Conservation (phyloP, 2,329 filamentous ascomycete species). For the Torrubiellomyces zombiae region DNA sequence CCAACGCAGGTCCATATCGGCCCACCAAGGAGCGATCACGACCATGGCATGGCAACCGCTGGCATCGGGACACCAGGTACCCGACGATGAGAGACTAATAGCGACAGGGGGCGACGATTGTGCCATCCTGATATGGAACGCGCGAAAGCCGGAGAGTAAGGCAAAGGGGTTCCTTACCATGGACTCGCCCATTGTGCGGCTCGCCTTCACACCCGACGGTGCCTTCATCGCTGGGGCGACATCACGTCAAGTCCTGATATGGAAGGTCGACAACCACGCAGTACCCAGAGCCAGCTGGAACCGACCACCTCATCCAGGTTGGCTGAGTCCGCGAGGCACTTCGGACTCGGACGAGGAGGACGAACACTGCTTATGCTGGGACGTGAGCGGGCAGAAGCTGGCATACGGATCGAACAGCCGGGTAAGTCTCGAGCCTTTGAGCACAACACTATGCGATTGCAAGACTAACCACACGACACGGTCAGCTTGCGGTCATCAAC, state of each 20-base stretch:
- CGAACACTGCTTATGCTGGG: conserved; percentile 45
- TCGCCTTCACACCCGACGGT: conserved; percentile 47
- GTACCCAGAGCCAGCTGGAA: conserved; percentile 46
- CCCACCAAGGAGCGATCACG: conserved; percentile 41
- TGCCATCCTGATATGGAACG: conserved; percentile 47
- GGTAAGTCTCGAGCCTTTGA: too few species aligned
- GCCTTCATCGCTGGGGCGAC: conserved; percentile 47
- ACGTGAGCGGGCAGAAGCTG: conserved; percentile 42
- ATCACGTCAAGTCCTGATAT: conserved; percentile 40
- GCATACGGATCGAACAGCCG: conserved; percentile 47
- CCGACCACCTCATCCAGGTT: conserved; percentile 35
- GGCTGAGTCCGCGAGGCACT: conserved; percentile 38
- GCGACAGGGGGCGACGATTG: conserved; percentile 47
- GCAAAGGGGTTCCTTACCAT: conserved; percentile 45
- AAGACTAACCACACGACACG: neutral
- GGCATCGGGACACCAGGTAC: conserved; percentile 14
- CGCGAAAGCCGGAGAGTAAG: conserved; percentile 34
- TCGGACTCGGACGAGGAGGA: conserved; percentile 41
- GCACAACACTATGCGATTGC: too few species aligned
- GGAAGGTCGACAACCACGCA: conserved; percentile 43
- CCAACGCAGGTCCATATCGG: conserved; percentile 36
- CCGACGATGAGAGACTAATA: conserved; percentile 36
- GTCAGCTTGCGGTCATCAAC: conserved; percentile 32
- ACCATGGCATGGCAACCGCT: conserved; percentile 45
- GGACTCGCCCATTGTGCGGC: conserved; percentile 37